Conservation (phyloP, 2,329 filamentous ascomycete species). For the Colletotrichum somersetense region DNA sequence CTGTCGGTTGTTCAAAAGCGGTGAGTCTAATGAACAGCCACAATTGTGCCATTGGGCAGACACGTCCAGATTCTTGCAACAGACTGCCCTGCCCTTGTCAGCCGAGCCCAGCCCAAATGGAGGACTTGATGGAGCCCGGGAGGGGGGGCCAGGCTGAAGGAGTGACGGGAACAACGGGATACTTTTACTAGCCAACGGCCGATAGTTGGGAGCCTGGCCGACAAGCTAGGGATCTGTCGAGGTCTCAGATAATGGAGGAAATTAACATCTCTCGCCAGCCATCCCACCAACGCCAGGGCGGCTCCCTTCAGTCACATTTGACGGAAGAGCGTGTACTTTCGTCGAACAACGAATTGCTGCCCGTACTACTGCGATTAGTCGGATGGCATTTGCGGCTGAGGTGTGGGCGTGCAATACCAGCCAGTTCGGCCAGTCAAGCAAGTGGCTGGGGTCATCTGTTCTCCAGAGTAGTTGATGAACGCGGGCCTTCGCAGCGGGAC, state of each 20-base stretch:
- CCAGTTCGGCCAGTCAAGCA: slow-evolving; percentile 21
- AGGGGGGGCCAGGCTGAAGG: slow-evolving; percentile 3
- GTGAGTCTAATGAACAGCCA: slow-evolving; percentile 36
- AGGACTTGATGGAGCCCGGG: slow-evolving; percentile 6
- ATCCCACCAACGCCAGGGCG: slow-evolving; percentile 14
- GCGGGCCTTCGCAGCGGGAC: neutral
- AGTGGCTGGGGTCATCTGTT: slow-evolving; percentile 9
- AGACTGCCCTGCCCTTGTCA: slow-evolving; percentile 9
- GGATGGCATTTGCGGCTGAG: slow-evolving; percentile 41
- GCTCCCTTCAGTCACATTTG: slow-evolving; percentile 28
- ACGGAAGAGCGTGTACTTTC: slow-evolving; percentile 18
- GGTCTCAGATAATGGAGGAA: slow-evolving; percentile 24
- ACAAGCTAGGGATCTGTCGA: slow-evolving; percentile 15
- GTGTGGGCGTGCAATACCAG: slow-evolving; percentile 8
- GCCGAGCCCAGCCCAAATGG: slow-evolving; percentile 10
- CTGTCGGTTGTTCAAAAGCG: slow-evolving; percentile 30
- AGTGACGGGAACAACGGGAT: slow-evolving; percentile 15
- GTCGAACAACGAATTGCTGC: slow-evolving; percentile 21
- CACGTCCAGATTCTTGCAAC: slow-evolving; percentile 19
- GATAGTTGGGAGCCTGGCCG: slow-evolving; percentile 31
- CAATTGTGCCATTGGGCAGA: slow-evolving; percentile 31
- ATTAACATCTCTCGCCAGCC: slow-evolving; percentile 26
- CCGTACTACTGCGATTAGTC: slow-evolving; percentile 21
- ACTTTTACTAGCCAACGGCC: slow-evolving; percentile 1
- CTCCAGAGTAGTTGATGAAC: slow-evolving; percentile 11